Evolutionary conservation across 306 rosid species (phyloP), one percentile per base, ranked within the genome.

Genomic region (Cicer judaicum): DNA sequence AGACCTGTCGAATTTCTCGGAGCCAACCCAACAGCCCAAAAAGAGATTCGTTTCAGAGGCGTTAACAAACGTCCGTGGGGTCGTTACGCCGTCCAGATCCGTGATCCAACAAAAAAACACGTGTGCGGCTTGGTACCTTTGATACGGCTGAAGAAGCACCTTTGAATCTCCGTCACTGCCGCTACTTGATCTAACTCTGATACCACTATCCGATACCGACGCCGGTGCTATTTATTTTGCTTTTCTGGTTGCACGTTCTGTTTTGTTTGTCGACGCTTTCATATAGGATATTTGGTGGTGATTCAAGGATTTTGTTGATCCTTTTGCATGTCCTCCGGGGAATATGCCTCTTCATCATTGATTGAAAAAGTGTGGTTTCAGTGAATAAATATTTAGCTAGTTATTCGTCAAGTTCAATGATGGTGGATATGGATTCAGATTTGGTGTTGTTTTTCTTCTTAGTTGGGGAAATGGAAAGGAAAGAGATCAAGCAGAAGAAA

Each of bases 31-130:
- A 46, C 63, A 15, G 19, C 48, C 70, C 75, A 76, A 8, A 85
- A 80, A 21, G 98, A 93, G 95, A 89, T 89, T 80, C 88, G 93
- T 0, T 92, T 76, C 60, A 74, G 98, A 18, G 98, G 98, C 10
- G 98, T 90, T 0, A 63, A 95, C 34, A 91, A 93, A 80, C 84
- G 97, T 13, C 97, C 98, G 0, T 90, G 98, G 98, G 98, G 98
- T 0, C 90, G 96, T 43, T 92, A 92, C 82, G 98, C 98, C 1
- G 98, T 96, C 1, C 96, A 92, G 90, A 92, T 92, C 87, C 91
- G 98, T 0, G 98, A 92, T 80, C 98, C 96, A 0, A 88, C 0
- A 92, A 90, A 70, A 92, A 90, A 64, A 87, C 96, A 0, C 91
- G 98, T 0, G 98, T 90, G 9, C 90, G 98, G 98, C 89, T 92